Evolutionary conservation across 345 rosid genomes (phyloP).

Genomic region (Aethionema arabicum): DNA sequence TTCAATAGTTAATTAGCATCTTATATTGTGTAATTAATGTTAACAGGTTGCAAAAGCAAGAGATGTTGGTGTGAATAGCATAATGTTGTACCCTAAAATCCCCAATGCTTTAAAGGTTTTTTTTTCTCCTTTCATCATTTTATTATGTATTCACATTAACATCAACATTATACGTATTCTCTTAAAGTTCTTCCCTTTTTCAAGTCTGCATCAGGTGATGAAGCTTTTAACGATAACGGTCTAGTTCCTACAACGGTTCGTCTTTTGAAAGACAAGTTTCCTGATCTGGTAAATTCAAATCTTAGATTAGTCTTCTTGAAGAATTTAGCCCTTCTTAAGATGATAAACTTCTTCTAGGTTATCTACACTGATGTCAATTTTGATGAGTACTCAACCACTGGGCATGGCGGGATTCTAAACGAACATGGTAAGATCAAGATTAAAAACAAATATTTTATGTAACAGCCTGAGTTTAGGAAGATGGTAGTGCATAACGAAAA

Average conservation of each 20-base stretch:
- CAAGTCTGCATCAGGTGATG: conserved; percentile 82
- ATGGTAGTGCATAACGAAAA: too few species aligned
- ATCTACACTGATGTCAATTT: conserved; percentile 90
- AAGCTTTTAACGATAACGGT: conserved; percentile 85
- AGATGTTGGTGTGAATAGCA: conserved; percentile 86
- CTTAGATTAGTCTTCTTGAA: not conserved
- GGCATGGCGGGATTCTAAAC: conserved; percentile 91
- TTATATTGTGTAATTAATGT: not conserved
- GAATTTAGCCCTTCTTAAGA: not conserved
- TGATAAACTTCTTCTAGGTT: conserved; percentile 46
- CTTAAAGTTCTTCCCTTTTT: not conserved
- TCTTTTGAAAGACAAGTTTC: conserved; percentile 72
- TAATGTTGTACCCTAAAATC: conserved; percentile 89
- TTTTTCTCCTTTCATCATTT: conserved; percentile 20
- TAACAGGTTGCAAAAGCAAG: conserved; percentile 78
- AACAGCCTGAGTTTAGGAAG: too few species aligned
- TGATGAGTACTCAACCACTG: conserved; percentile 84
- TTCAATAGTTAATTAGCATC: not conserved
- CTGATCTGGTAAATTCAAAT: conserved; percentile 65
- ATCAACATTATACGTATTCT: not conserved
- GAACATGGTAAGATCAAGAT: conserved; percentile 60
- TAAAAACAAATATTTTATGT: too few species aligned
- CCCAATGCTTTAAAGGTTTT: conserved; percentile 83
- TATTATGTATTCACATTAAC: not conserved
- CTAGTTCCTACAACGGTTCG: conserved; percentile 74